Base-by-base conservation (phyloP, 1,284 basidiomycete species). In the Clitocybe nebularis region DNA sequence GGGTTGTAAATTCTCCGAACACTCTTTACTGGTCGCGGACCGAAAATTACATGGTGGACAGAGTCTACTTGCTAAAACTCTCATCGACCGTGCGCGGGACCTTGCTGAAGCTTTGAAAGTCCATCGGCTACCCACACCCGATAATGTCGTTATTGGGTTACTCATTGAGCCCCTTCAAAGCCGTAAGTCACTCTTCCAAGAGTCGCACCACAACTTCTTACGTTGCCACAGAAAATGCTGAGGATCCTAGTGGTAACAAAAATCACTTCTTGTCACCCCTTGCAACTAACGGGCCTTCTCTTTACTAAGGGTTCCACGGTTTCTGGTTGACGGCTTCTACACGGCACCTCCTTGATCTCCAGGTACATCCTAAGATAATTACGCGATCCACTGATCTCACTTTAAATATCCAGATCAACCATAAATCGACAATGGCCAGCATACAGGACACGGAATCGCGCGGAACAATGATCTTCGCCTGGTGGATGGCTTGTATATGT, bases 1-100 rank as follows among this genome's bases (percentile, higher is more conserved):
- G 84, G 93, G 93, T 14, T 84, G 89, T 30, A 91, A 93, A 55
- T 95, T 95, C 61, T 89, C 88, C 7, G 90, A 94, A 53, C 87
- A 93, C 58, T 81, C 84, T 0, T 65, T 92, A 47, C 77, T 95
- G 35, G 71, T 82, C 4, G 77, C 81, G 20, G 93, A 95, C 65
- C 75, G 91, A 33, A 71, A 75, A 38, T 79, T 81, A 49, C 82
- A 81, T 43, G 67, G 68, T 29, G 79, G 83, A 7, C 82, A 90
- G 53, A 90, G 89, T 58, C 63, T 81, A 19, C 69, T 96, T 6
- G 85, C 87, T 4, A 87, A 84, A 62, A 71, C 84, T 2, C 68
- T 95, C 25, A 80, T 91, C 36, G 76, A 86, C 56, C 78, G 89
- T 30, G 82, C 89, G 30, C 76, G 89, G 45, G 86, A 92, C 59